Base-by-base conservation (phyloP, 805 yeast species). In the Tetrapisispora phaffii region DNA sequence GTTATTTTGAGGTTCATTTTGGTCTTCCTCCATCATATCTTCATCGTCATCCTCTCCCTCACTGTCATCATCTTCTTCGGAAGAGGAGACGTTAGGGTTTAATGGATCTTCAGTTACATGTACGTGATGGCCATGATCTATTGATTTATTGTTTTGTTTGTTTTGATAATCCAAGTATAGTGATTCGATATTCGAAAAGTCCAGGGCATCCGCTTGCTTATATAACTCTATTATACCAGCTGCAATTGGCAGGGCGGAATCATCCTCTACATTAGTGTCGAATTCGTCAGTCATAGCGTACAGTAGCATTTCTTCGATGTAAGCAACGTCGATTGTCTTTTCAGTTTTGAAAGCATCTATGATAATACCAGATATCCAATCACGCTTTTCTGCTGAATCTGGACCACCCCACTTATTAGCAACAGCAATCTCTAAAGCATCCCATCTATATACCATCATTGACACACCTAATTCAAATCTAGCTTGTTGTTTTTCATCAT, bases 371-470 rank as follows among this genome's bases (percentile, higher is more conserved):
- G 85, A 77, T 51, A 90, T 74, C 98, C 98, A 93, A 62, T 93
- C 98, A 58, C 99, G 74, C 63, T 93, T 93, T 33, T 85, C 97
- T 0, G 74, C 77, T 13, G 95, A 82, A 31, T 85, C 84, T 13
- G 96, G 80, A 1, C 98, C 99, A 48, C 98, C 99, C 97, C 98
- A 93, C 26, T 73, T 70, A 61, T 85, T 87, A 6, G 79, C 94
- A 9, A 93, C 97, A 0, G 98, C 98, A 1, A 85, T 82, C 39
- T 76, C 73, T 42, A 93, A 69, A 21, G 84, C 88, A 48, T 88
- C 93, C 98, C 98, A 93, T 47, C 75, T 73, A 62, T 89, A 79
- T n/a, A 93, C 66, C 31, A 85, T 80, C 95, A 89, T 84, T 26
- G 96, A 82, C 1, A 86, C 89, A 10, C 97, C 98, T 13, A 93